A percentile compares a stretch with the other conserved stretches of the same genome.
Conservation (phyloP, 176 grass and related monocot species). For the Juncus inflexus region DNA sequence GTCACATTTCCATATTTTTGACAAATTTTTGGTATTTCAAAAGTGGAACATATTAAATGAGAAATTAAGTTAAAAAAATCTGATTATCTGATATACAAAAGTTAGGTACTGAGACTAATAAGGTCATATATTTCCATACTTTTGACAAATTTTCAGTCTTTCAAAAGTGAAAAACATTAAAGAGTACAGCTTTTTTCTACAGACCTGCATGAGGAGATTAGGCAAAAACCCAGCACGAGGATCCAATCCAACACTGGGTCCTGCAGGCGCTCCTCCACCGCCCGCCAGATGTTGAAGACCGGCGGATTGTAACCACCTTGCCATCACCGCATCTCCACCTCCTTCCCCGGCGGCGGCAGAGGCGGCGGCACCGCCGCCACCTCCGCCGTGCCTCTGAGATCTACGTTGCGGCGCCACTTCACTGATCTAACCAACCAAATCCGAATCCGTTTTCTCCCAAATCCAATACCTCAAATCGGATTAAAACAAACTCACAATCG, state of each 20-base stretch:
- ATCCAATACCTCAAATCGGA: slow-evolving; percentile 1
- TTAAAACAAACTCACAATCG: background rate
- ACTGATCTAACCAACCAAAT: slow-evolving; percentile 5
- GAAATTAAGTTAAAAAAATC: slow-evolving; percentile 1
- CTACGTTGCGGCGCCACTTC: slow-evolving; percentile 97
- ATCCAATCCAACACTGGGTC: slow-evolving; percentile 25
- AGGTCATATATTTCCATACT: background rate
- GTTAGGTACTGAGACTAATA: background rate
- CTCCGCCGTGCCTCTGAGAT: slow-evolving; percentile 78
- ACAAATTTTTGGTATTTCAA: background rate
- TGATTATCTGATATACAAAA: too few species aligned
- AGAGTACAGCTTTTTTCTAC: background rate
- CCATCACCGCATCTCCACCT: slow-evolving; percentile 82
- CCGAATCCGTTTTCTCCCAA: slow-evolving; percentile 1
- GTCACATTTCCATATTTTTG: background rate
- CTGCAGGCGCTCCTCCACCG: slow-evolving; percentile 7
- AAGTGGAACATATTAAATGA: background rate
- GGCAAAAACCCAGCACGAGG: slow-evolving; percentile 48
- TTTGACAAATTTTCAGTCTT: background rate
- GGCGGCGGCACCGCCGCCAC: slow-evolving; percentile 55
- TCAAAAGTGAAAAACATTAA: background rate
- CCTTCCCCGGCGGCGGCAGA: slow-evolving; percentile 47
- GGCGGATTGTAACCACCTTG: slow-evolving; percentile 90
- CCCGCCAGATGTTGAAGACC: slow-evolving; percentile 88
- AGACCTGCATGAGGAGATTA: slow-evolving; percentile 89